phyloP scores from a whole-genome alignment of 495 filamentous ascomycete genomes.

The Hyaloscypha finlandica region DNA sequence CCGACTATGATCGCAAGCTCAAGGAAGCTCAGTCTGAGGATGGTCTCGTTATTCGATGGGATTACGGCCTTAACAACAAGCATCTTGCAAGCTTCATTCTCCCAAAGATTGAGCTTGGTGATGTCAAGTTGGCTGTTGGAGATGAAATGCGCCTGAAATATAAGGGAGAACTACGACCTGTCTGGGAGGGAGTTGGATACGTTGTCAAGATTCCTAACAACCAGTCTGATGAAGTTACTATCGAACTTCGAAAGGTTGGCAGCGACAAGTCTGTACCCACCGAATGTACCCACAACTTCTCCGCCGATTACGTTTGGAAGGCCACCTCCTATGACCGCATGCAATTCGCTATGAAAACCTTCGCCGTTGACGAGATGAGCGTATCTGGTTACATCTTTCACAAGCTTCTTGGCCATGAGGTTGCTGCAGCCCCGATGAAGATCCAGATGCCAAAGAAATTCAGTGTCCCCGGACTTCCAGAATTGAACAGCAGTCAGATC shows the following conservation, averaged over 20 bases:
- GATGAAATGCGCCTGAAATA: constrained; percentile 99
- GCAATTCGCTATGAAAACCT: constrained; percentile 99
- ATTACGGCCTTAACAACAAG: constrained; percentile 96
- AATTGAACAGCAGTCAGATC: constrained; percentile 95
- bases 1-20: constrained; percentile 98
- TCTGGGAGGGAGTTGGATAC: constrained; percentile 98
- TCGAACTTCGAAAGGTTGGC: constrained; percentile 87
- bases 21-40: constrained; percentile 99
- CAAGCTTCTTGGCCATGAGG: constrained; percentile 93
- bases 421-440: constrained; percentile 95
- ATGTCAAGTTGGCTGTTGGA: constrained; percentile 96
- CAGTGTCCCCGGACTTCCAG: constrained; percentile 91
- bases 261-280: constrained; percentile 94
- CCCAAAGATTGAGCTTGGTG: constrained; percentile 94
- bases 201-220: constrained; percentile 99
- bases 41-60: constrained; percentile 90
- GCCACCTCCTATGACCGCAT: constrained; percentile 99
- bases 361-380: constrained; percentile 97
- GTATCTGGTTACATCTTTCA: constrained; percentile 99
- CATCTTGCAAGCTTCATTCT: constrained; percentile 94
- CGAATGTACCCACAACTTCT: constrained; percentile 98
- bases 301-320: constrained; percentile 99
- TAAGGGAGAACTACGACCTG: constrained; percentile 87
- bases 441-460: constrained; percentile 95
- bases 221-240: constrained; percentile 95